A percentile compares a stretch with the other conserved stretches of the same genome.
Conservation (phyloP, 352 stramenopile species). For the Pythium dissotocum region DNA sequence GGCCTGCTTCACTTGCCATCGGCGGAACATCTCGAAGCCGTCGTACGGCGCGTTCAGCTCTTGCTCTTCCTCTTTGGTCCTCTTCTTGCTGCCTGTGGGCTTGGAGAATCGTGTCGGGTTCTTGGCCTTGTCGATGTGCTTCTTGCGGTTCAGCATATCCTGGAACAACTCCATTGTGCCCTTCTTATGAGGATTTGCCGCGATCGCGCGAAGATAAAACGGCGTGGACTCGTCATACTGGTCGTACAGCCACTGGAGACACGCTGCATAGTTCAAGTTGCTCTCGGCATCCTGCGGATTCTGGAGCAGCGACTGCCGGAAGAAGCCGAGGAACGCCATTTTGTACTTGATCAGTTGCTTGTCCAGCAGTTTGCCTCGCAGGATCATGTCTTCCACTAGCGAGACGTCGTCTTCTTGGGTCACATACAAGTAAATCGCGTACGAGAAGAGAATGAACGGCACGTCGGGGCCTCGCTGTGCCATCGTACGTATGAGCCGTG, state of each 20-base stretch:
- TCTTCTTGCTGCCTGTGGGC: slow-evolving; percentile 13
- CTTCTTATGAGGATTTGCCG: slow-evolving; percentile 60
- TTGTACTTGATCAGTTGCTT: slow-evolving; percentile 68
- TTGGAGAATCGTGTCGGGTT: slow-evolving; percentile 33
- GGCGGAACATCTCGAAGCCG: slow-evolving; percentile 62
- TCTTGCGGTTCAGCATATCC: slow-evolving; percentile 64
- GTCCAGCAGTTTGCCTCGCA: slow-evolving; percentile 56
- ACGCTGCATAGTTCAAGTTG: slow-evolving; percentile 81
- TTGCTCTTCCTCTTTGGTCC: slow-evolving; percentile 31
- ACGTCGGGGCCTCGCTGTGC: slow-evolving; percentile 69
- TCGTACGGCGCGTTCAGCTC: slow-evolving; percentile 52
- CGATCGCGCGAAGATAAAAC: slow-evolving; percentile 73
- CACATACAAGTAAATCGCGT: slow-evolving; percentile 70
- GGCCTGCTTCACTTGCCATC: slow-evolving; percentile 64
- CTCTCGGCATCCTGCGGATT: slow-evolving; percentile 58
- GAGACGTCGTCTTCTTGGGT: slow-evolving; percentile 69
- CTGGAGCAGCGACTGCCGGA: slow-evolving; percentile 69
- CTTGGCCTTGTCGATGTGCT: slow-evolving; percentile 33
- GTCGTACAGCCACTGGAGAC: slow-evolving; percentile 70
- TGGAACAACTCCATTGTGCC: slow-evolving; percentile 74
- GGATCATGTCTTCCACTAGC: slow-evolving; percentile 68
- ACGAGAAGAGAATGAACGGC: slow-evolving; percentile 80
- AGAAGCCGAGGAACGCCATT: slow-evolving; percentile 76
- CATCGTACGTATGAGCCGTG: slow-evolving; percentile 73
- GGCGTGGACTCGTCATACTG: slow-evolving; percentile 57